Base-by-base conservation (phyloP, 2,329 filamentous ascomycete genomes). In the Colletotrichum sojae region DNA sequence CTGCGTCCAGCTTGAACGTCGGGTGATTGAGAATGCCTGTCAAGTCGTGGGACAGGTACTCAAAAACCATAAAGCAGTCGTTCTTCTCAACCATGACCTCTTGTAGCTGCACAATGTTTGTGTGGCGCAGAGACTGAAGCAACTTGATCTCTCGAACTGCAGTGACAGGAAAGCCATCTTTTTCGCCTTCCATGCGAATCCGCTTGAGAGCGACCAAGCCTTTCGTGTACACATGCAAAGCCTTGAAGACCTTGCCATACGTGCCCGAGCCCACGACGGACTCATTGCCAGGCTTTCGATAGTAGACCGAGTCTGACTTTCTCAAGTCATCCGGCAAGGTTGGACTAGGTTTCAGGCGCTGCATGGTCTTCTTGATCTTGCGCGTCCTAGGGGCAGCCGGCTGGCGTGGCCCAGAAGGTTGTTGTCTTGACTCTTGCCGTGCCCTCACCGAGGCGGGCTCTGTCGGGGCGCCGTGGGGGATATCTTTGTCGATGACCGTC, bases 61-160 rank as follows among this genome's bases (percentile, higher is more conserved):
- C 96, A 73, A 99, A 99, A 3, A 99, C 96, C 96, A 99, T 99
- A 81, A 97, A 99, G 79, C 96, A 99, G 80, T 98, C 95, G 74
- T 98, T 98, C 77, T 92, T 93, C 82, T 99, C 96, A 2, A 99
- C 96, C 96, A 99, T 99, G 73, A 97, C 94, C 81, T 97, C 94
- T 73, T 93, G 90, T 18, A 97, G 83, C 48, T 91, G 90, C 66
- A 97, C 94, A 58, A 97, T 91, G 75, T 97, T 97, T 68, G 86
- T 83, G 75, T 97, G 94, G 71, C 91, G 91, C 22, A 97, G 85
- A 4, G 93, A 95, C 77, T 97, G 94, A n/a, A 97, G 85, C 25
- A 97, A 84, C 78, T 97, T 97, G 83, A 97, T 95, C 79, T 97
- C 94, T 69, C 94, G 90, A 27, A 97, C 93, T 0, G 94, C 94